Evolutionary conservation across 495 filamentous ascomycete genomes (phyloP).

Genomic region (Talaromyces liani): DNA sequence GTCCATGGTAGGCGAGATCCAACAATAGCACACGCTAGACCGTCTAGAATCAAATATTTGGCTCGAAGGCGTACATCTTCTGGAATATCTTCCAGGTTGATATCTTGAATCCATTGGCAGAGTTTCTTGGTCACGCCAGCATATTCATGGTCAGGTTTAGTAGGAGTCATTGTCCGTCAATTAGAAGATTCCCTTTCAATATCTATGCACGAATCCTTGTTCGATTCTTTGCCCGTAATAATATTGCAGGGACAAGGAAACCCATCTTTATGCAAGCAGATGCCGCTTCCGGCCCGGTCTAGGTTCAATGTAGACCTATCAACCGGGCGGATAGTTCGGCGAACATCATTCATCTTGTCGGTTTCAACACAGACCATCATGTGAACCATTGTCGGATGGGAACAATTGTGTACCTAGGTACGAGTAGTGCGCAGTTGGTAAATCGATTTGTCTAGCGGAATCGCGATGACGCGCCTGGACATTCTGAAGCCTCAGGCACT

Average conservation of each 20-base stretch:
- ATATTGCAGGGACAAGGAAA: no score
- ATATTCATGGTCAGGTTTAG: neutral
- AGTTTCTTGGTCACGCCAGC: slow-evolving; percentile 10
- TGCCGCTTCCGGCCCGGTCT: no score
- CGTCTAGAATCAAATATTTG: slow-evolving; percentile 40
- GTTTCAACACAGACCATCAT: no score
- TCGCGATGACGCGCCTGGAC: neutral
- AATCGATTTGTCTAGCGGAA: neutral
- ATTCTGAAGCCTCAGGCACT: neutral
- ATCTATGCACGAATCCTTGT: no score
- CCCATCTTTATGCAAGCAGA: no score
- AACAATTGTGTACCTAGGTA: no score
- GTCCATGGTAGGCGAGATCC: slow-evolving; percentile 35
- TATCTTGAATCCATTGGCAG: slow-evolving; percentile 10
- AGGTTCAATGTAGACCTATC: no score
- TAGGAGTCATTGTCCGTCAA: no score
- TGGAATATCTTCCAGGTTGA: slow-evolving; percentile 10
- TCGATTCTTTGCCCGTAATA: no score
- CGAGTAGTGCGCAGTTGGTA: neutral
- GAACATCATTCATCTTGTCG: no score
- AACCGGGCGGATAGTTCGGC: no score
- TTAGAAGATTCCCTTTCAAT: no score
- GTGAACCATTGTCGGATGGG: neutral
- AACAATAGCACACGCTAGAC: slow-evolving; percentile 32
- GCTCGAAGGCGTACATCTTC: slow-evolving; percentile 15